phyloP scores from a whole-genome alignment of 73 alveolate genomes.

The Paramecium octaurelia region DNA sequence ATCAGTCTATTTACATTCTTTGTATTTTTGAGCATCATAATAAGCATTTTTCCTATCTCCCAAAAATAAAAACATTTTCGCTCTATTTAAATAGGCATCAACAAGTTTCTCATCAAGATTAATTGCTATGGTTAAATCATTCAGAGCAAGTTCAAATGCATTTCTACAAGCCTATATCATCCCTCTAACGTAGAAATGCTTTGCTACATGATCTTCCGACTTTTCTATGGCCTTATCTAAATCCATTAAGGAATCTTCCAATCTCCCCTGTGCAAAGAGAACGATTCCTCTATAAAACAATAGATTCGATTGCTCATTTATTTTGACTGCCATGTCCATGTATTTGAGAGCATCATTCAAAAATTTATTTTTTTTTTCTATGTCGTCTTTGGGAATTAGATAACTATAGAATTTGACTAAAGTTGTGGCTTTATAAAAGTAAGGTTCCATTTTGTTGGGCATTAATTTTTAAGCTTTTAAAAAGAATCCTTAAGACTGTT shows the following conservation, averaged over 20 bases:
- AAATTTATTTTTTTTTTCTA: slow-evolving; percentile 27
- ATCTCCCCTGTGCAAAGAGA: not conserved
- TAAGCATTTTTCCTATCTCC: slow-evolving; percentile 35
- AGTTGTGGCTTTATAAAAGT: slow-evolving; percentile 57
- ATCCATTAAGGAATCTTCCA: slow-evolving; percentile 6
- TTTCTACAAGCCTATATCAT: not conserved
- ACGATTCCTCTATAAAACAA: slow-evolving; percentile 51
- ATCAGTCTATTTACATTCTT: not conserved
- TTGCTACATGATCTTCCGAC: slow-evolving; percentile 54
- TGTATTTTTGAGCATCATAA: not conserved
- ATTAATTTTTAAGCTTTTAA: slow-evolving; percentile 54
- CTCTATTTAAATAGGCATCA: slow-evolving; percentile 35
- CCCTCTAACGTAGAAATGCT: slow-evolving; percentile 56
- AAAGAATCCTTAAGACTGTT: slow-evolving; percentile 45
- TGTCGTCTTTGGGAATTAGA: slow-evolving; percentile 52
- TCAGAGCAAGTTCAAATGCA: slow-evolving; percentile 23
- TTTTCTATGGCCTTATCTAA: slow-evolving; percentile 49
- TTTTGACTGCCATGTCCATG: slow-evolving; percentile 39
- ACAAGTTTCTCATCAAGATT: slow-evolving; percentile 27
- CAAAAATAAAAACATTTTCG: not conserved
- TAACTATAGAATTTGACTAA: slow-evolving; percentile 51
- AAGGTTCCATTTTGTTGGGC: slow-evolving; percentile 66
- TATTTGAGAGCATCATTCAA: slow-evolving; percentile 49
- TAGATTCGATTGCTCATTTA: slow-evolving; percentile 33
- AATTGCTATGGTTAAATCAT: slow-evolving; percentile 52